phyloP scores from a whole-genome alignment of 2,329 filamentous ascomycete species.

The Dryadomyces sulphureus region DNA sequence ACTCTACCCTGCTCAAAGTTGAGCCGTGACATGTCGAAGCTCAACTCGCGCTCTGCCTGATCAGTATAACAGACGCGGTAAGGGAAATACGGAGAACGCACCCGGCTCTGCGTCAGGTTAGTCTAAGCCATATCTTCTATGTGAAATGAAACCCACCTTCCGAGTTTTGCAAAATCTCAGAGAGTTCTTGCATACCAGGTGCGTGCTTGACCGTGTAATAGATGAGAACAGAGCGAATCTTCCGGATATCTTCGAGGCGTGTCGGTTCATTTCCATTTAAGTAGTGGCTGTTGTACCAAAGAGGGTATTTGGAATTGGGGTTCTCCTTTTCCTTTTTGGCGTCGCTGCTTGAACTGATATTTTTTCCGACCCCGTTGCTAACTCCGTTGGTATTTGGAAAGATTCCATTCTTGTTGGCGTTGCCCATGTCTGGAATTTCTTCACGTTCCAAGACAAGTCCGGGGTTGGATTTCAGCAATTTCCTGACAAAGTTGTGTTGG shows the following conservation, averaged over 20 bases:
- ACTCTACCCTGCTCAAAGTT: not conserved
- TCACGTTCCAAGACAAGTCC: not conserved
- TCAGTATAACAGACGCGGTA: not conserved
- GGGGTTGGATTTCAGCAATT: too few relatives aligned
- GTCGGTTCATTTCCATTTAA: too few relatives aligned
- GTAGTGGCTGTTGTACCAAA: constrained; percentile 6
- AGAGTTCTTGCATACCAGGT: constrained; percentile 1
- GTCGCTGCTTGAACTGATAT: too few relatives aligned
- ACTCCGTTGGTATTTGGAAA: not conserved
- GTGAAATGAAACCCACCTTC: constrained; percentile 1
- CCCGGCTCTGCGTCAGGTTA: not conserved
- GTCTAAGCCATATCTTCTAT: not conserved
- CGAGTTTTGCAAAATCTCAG: constrained; percentile 5
- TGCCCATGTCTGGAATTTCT: not conserved
- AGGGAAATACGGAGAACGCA: not conserved
- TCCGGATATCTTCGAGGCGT: not conserved
- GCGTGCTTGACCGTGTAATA: constrained; percentile 4
- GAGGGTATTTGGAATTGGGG: not conserved
- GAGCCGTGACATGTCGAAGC: constrained; percentile 9
- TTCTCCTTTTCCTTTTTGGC: too few relatives aligned
- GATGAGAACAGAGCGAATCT: constrained; percentile 3
- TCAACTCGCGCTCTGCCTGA: constrained; percentile 2
- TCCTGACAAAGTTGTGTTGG: not conserved
- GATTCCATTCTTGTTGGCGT: not conserved
- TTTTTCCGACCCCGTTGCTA: too few relatives aligned